Base-by-base conservation (phyloP, 2,329 filamentous ascomycete genomes). In the Cytospora piceae region DNA sequence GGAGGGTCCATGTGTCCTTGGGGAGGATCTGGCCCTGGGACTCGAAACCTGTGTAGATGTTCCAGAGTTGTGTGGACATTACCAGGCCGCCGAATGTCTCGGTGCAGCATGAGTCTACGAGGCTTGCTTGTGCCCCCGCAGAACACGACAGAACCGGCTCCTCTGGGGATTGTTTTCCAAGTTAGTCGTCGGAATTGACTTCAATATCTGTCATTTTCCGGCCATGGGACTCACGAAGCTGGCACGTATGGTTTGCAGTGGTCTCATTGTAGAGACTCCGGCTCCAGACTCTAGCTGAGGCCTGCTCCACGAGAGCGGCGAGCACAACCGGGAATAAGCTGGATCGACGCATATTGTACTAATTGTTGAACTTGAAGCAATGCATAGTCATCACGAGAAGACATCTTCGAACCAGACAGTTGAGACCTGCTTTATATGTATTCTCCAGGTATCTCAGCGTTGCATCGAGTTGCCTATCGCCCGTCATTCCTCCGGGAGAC, bases 61-160 rank as follows among this genome's bases (percentile, higher is more conserved):
- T 78, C 88, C 88, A 90, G 74, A 86, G 88, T 69, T 90, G 87
- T 0, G 87, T 90, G 64, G 78, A 78, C 3, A 90, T 76, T 37
- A 90, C 72, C 6, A 90, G 79, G 4, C 87, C 87, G 32, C 87
- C 87, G 70, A 79, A 89, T 0, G 87, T 90, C 77, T 90, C 87
- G 20, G 81, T 80, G 71, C 87, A 90, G 80, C 87, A 90, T 1
- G 83, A 83, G 71, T 90, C 87, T 39, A 85, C 83, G 61, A 78
- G 73, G 39, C 71, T 1, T 78, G 79, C 29, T 76, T 74, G 7
- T 82, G 83, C 69, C 1, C 75, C 72, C 24, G 75, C 70, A 0
- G 82, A 84, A 75, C 84, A 86, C 1, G 84, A 87, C 37, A 83
- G 76, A 17, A 77, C 69, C 1, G 74, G 72, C 27, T 72, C 65